Evolutionary conservation across 495 filamentous ascomycete species (phyloP).

Genomic region (Extremus antarcticus): DNA sequence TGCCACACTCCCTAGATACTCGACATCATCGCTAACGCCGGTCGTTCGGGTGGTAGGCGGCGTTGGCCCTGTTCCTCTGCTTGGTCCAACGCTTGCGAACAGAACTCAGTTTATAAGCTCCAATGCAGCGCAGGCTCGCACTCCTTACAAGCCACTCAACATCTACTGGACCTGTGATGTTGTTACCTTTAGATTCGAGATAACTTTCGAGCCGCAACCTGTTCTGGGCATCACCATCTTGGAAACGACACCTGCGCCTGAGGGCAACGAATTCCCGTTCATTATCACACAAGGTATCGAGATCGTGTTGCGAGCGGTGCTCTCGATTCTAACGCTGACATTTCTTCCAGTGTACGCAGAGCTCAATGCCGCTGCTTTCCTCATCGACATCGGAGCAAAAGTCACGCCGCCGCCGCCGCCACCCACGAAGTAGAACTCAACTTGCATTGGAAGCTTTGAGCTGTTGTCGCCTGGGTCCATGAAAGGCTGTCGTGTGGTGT

Average conservation of each 20-base stretch:
- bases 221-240: conserved; percentile 1
- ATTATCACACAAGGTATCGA: background rate
- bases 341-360: too few relatives aligned
- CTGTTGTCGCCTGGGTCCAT: too few relatives aligned
- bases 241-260: background rate
- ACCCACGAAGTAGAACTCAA: too few relatives aligned
- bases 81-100: background rate
- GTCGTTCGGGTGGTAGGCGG: too few relatives aligned
- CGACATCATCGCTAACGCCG: too few relatives aligned
- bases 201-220: background rate
- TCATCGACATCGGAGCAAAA: too few relatives aligned
- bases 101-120: background rate
- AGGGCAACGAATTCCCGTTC: background rate
- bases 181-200: background rate
- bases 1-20: too few relatives aligned
- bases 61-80: background rate
- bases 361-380: too few relatives aligned
- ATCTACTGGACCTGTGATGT: conserved; percentile 2
- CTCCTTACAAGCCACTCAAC: background rate
- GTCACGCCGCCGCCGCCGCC: too few relatives aligned
- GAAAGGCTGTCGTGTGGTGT: too few relatives aligned
- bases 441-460: too few relatives aligned
- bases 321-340: background rate
- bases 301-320: background rate
- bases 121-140: background rate